Base-by-base conservation (phyloP, 2,329 filamentous ascomycete genomes). In the Trichoderma arundinaceum region DNA sequence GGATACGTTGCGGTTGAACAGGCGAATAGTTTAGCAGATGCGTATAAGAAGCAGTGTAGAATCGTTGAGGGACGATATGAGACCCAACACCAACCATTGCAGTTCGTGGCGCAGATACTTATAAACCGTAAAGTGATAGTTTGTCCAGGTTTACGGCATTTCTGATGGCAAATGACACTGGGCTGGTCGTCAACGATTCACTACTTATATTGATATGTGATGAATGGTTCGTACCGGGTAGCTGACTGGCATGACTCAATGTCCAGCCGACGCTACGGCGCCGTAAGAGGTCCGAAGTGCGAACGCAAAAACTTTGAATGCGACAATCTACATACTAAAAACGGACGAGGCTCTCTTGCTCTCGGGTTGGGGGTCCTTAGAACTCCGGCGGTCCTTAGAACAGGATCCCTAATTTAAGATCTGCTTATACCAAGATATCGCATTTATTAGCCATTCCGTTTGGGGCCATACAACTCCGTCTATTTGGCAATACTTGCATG, bases 241-340 rank as follows among this genome's bases (percentile, higher is more conserved):
- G 22, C 43, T 22, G 41, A 59, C 17, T 59, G 33, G 28, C 28
- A 46, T 59, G 56, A 48, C 56, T 59, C 56, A 38, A 28, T 28
- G 4, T 28, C 22, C 22, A 28, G 22, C 22, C 41, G 43, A 59
- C 56, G 17, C 41, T 35, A 22, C 56, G 56, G 54, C 32, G 22
- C 32, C n/a, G 44, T 28, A 39, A n/a, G 17, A 51, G n/a, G 57
- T 60, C 57, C 57, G 57, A 60, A 49, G 57, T 51, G 57, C 57
- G 57, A 32, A 15, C 15, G 19, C 6, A n/a, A 41, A 51, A 39
- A 13, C 4, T 51, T 35, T 32, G 38, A 51, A n/a, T n/a, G 28
- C 19, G 19, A 9, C 13, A 48, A 32, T 4, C 57, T 28, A 41
- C 33, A 32, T 22, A 19, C 44, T 41, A 51, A 32, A 28, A 51